Percentiles rank a stretch among this genome's conserved stretches.
These are phyloP conservation scores for Dothistroma pini DNA, from an alignment of 2,329 filamentous ascomycete genomes.

Conservation along the genomic window DNA sequence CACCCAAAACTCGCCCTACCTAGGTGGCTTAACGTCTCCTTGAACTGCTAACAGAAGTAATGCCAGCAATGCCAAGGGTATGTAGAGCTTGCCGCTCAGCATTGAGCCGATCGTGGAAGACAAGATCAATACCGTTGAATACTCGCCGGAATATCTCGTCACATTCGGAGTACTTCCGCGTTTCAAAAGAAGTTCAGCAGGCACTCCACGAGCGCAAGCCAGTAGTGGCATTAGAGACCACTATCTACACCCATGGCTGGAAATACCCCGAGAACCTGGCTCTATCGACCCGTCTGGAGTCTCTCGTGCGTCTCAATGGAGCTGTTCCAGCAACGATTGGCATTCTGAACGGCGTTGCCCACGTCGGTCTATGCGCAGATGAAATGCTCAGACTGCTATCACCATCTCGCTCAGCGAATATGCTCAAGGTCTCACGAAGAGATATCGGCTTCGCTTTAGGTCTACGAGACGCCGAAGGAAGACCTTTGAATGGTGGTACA, in stretches of 20 bases:
- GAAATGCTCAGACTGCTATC: slow-evolving; percentile 69
- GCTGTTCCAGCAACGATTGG: slow-evolving; percentile 88
- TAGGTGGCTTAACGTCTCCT: background rate
- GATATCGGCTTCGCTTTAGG: slow-evolving; percentile 81
- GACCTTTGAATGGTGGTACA: slow-evolving; percentile 77
- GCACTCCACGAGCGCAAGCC: slow-evolving; percentile 72
- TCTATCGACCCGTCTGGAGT: slow-evolving; percentile 75
- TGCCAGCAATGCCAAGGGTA: slow-evolving; percentile 15
- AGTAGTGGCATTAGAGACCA: slow-evolving; percentile 89
- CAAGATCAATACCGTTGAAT: background rate
- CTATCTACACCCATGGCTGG: slow-evolving; percentile 91
- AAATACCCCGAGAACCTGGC: slow-evolving; percentile 69
- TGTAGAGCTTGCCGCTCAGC: slow-evolving; percentile 18
- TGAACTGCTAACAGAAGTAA: background rate
- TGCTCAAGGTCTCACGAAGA: slow-evolving; percentile 81
- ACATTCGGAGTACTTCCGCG: slow-evolving; percentile 48
- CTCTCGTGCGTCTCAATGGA: slow-evolving; percentile 74
- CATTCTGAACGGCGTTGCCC: slow-evolving; percentile 76
- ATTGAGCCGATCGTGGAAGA: background rate
- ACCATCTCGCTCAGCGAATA: slow-evolving; percentile 51
- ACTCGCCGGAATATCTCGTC: slow-evolving; percentile 9
- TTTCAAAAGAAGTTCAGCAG: slow-evolving; percentile 79
- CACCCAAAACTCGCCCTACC: background rate
- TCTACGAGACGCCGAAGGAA: slow-evolving; percentile 63
- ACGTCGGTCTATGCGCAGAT: slow-evolving; percentile 68